Evolutionary conservation across 352 stramenopile genomes (phyloP).

Genomic region (Globisporangium cederbergense): DNA sequence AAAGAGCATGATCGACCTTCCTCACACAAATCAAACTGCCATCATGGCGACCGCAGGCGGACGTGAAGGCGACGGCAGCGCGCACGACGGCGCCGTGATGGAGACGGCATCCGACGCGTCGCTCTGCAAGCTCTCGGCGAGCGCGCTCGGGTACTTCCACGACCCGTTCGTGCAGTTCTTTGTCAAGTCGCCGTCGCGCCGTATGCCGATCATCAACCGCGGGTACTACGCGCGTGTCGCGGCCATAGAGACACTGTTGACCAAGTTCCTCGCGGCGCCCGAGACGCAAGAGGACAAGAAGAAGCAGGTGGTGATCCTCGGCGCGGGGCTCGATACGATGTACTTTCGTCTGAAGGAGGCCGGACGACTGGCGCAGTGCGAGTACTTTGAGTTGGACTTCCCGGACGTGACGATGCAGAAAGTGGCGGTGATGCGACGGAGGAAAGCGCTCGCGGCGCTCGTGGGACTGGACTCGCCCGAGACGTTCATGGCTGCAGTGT

Average conservation of each 20-base stretch:
- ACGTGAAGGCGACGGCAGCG: slow-evolving; percentile 4
- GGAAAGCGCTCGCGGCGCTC: slow-evolving; percentile 49
- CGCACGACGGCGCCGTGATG: slow-evolving; percentile 72
- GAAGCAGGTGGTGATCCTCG: slow-evolving; percentile 80
- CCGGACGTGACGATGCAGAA: slow-evolving; percentile 78
- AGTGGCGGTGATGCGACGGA: slow-evolving; percentile 65
- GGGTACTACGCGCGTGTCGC: slow-evolving; percentile 85
- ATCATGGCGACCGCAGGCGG: not conserved
- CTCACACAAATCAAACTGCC: not conserved
- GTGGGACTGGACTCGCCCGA: slow-evolving; percentile 35
- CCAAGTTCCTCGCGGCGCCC: slow-evolving; percentile 45
- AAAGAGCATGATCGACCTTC: not conserved
- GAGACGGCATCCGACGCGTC: slow-evolving; percentile 81
- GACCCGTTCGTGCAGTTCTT: slow-evolving; percentile 84
- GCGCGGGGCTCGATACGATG: slow-evolving; percentile 82
- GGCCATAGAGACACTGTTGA: slow-evolving; percentile 67
- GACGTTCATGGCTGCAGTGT: slow-evolving; percentile 53
- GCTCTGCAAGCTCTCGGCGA: slow-evolving; percentile 84
- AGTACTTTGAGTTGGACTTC: slow-evolving; percentile 88
- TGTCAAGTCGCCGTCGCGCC: slow-evolving; percentile 73
- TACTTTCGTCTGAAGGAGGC: slow-evolving; percentile 70
- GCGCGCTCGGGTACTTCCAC: slow-evolving; percentile 64
- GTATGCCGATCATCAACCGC: slow-evolving; percentile 88
- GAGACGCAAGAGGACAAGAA: slow-evolving; percentile 15
- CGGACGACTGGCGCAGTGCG: slow-evolving; percentile 33